These are phyloP conservation scores for Colletotrichum orchidophilum DNA, from an alignment of 2,329 filamentous ascomycete species.

Conservation along the genomic window DNA sequence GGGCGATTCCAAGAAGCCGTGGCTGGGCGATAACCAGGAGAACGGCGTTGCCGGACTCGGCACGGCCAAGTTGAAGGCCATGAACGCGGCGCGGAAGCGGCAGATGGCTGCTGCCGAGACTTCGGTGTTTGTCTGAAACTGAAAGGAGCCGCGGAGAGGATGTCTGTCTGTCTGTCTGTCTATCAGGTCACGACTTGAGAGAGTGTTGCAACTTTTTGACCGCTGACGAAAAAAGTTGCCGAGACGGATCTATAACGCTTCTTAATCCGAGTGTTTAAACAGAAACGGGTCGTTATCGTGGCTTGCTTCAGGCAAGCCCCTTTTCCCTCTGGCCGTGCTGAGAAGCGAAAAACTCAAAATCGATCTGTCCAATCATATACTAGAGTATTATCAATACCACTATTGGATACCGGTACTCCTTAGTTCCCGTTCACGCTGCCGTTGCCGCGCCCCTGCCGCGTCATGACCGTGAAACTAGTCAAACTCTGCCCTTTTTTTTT, in stretches of 20 bases:
- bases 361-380: not conserved
- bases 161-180: no score
- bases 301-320: not conserved
- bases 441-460: not conserved
- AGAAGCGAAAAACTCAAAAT: no score
- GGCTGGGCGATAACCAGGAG: conserved; percentile 90
- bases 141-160: no score
- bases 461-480: not conserved
- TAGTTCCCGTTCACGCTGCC: not conserved
- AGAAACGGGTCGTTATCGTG: not conserved
- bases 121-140: not conserved
- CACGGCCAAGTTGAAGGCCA: conserved; percentile 82
- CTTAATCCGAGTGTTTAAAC: not conserved
- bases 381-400: not conserved
- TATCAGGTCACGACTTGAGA: not conserved
- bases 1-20: conserved; percentile 93
- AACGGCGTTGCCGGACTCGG: conserved; percentile 81
- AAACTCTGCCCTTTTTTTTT: not conserved
- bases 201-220: not conserved
- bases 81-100: conserved; percentile 62
- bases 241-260: not conserved
- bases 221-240: no score
- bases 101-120: conserved; percentile 26
- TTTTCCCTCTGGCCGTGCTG: not conserved
- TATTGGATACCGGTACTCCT: not conserved